phyloP scores from a whole-genome alignment of 768 basidiomycete genomes.

The Strobilomyces confusus region DNA sequence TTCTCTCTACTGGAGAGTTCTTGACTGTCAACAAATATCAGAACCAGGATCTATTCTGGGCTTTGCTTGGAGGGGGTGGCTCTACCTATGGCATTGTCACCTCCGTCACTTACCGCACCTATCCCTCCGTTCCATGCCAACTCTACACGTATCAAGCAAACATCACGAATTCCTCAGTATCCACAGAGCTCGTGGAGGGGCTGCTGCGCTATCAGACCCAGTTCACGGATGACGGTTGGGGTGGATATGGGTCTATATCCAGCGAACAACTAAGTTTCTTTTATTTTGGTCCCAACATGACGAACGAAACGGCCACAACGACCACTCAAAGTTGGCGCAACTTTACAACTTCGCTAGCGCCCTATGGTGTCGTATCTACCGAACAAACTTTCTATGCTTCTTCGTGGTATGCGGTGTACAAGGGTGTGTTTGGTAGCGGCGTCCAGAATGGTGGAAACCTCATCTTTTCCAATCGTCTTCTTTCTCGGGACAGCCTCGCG shows the following conservation, averaged over 20 bases:
- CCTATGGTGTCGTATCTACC: slow-evolving; percentile 2
- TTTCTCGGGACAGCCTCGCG: slow-evolving; percentile 8
- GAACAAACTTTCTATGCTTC: neutral
- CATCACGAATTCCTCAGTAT: neutral
- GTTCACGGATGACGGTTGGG: neutral
- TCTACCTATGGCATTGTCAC: neutral
- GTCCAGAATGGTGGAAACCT: neutral
- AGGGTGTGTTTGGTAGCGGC: neutral
- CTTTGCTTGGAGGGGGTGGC: slow-evolving; percentile 11
- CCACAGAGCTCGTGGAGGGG: neutral
- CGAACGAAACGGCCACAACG: neutral
- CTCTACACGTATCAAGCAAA: neutral
- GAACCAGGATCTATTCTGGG: slow-evolving; percentile 51
- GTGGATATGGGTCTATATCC: neutral
- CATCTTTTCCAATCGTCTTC: slow-evolving; percentile 6
- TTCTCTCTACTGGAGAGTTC: slow-evolving; percentile 40
- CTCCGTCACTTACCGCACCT: neutral
- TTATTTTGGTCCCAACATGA: neutral
- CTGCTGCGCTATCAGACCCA: neutral
- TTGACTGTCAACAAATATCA: slow-evolving; percentile 38
- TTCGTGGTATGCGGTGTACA: too few relatives aligned
- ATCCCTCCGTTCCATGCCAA: neutral
- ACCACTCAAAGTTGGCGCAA: slow-evolving; percentile 30
- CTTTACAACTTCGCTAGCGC: slow-evolving; percentile 12
- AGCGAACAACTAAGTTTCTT: neutral